These are phyloP conservation scores for Rhodotorula sp. DNA, from an alignment of 1,284 basidiomycete species.

Conservation along the genomic window DNA sequence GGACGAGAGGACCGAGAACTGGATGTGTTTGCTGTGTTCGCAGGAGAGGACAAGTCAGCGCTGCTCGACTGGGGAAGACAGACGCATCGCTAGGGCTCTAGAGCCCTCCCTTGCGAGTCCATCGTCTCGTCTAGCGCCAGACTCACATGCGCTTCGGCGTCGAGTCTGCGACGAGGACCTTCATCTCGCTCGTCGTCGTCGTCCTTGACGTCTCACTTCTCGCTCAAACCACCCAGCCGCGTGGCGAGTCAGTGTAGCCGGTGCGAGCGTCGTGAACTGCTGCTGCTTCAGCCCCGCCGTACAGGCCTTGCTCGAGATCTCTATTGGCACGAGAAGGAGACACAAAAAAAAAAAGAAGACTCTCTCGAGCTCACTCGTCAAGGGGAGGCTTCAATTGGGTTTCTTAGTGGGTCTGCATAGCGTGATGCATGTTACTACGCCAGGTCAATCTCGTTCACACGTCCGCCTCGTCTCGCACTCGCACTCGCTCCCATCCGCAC, in stretches of 20 bases:
- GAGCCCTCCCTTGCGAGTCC: background rate
- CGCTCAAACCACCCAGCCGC: background rate
- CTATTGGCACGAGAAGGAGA: no score
- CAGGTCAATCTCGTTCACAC: background rate
- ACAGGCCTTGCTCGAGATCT: no score
- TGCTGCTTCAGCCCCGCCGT: no score
- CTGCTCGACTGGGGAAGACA: no score
- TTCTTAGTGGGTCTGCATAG: no score
- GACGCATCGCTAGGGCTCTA: background rate
- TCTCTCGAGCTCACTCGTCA: background rate
- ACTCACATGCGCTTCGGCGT: conserved; percentile 88
- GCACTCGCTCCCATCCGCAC: background rate
- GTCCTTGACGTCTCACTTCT: no score
- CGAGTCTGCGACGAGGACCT: conserved; percentile 80
- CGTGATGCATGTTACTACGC: no score
- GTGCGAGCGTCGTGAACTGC: no score
- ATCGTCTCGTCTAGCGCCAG: background rate
- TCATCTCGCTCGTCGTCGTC: conserved; percentile 55
- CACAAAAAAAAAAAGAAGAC: no score
- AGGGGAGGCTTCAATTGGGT: background rate
- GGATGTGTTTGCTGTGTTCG: conserved; percentile 74
- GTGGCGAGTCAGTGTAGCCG: no score
- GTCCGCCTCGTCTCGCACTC: background rate
- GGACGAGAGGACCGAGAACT: conserved; percentile 85
- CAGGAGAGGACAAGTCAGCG: background rate